Conservation (phyloP, 2,329 filamentous ascomycete genomes). For the Penicillium sclerotiorum region DNA sequence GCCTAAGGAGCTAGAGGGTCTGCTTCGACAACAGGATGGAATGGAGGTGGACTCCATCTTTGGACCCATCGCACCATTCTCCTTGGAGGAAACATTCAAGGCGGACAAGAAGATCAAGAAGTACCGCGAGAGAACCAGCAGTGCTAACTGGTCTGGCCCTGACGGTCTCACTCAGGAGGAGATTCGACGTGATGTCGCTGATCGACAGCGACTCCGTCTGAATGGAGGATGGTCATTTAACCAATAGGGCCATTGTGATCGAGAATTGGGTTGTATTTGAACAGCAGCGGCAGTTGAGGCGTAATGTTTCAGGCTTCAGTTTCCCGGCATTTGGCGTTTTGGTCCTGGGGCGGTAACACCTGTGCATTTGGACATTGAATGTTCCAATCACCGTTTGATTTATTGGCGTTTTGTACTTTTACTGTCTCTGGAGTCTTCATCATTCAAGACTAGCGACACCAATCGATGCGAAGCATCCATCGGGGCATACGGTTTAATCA, state of each 20-base stretch:
- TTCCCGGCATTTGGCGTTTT: slow-evolving; percentile 14
- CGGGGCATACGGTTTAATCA: slow-evolving; percentile 19
- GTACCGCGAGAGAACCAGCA: slow-evolving; percentile 88
- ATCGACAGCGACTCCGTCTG: slow-evolving; percentile 74
- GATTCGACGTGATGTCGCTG: slow-evolving; percentile 75
- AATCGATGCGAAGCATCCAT: slow-evolving; percentile 20
- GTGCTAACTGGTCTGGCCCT: slow-evolving; percentile 85
- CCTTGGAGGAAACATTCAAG: slow-evolving; percentile 95
- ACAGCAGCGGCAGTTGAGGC: slow-evolving; percentile 8
- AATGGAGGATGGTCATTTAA: slow-evolving; percentile 83
- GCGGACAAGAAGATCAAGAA: slow-evolving; percentile 86
- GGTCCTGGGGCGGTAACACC: background rate
- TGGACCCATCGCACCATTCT: slow-evolving; percentile 81
- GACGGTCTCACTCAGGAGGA: slow-evolving; percentile 88
- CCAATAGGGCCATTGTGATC: background rate
- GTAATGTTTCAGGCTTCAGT: slow-evolving; percentile 7
- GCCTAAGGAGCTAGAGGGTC: slow-evolving; percentile 75
- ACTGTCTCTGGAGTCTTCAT: slow-evolving; percentile 9
- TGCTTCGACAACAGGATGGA: slow-evolving; percentile 79
- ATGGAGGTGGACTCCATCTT: slow-evolving; percentile 80
- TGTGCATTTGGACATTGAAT: no score
- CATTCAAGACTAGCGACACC: slow-evolving; percentile 16
- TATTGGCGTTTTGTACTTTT: slow-evolving; percentile 20
- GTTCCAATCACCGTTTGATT: slow-evolving; percentile 8
- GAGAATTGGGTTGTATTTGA: slow-evolving; percentile 1